Conservation (phyloP, 495 filamentous ascomycete species). For the Geopyxis carbonaria region DNA sequence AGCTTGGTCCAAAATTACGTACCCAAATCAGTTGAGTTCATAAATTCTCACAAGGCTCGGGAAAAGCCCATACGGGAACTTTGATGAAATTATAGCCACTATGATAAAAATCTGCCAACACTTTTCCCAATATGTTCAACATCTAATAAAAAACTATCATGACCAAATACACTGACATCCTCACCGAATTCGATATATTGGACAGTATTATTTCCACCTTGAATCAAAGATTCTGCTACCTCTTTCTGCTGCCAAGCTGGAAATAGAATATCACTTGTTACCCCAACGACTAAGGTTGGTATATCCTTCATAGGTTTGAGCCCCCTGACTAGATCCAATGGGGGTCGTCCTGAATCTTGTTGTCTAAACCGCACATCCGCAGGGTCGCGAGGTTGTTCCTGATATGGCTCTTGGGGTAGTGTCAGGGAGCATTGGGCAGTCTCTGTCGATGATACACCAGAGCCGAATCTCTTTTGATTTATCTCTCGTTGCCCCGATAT, state of each 20-base stretch:
- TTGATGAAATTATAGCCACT: too few species aligned
- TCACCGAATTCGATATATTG: slow-evolving; percentile 82
- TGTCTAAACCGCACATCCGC: neutral
- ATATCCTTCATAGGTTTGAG: slow-evolving; percentile 53
- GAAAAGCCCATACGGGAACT: too few species aligned
- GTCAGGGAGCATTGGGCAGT: slow-evolving; percentile 55
- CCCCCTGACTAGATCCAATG: slow-evolving; percentile 62
- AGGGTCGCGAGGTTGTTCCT: slow-evolving; percentile 45
- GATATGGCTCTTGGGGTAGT: slow-evolving; percentile 67
- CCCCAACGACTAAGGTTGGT: slow-evolving; percentile 74
- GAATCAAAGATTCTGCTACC: slow-evolving; percentile 66
- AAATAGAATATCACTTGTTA: slow-evolving; percentile 92
- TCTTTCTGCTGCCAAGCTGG: slow-evolving; percentile 97
- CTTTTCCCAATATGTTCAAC: slow-evolving; percentile 77
- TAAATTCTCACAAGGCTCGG: too few species aligned
- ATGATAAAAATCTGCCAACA: slow-evolving; percentile 65
- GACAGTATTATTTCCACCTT: slow-evolving; percentile 58
- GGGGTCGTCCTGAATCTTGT: slow-evolving; percentile 30
- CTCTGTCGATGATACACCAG: slow-evolving; percentile 23
- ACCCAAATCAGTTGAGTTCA: too few species aligned
- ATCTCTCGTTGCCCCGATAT: slow-evolving; percentile 34
- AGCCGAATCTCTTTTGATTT: slow-evolving; percentile 33
- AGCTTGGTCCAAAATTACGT: too few species aligned
- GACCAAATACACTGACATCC: slow-evolving; percentile 81
- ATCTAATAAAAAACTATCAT: slow-evolving; percentile 92